phyloP scores from a whole-genome alignment of 148 eudicot genomes.

The Nyssa sinensis region DNA sequence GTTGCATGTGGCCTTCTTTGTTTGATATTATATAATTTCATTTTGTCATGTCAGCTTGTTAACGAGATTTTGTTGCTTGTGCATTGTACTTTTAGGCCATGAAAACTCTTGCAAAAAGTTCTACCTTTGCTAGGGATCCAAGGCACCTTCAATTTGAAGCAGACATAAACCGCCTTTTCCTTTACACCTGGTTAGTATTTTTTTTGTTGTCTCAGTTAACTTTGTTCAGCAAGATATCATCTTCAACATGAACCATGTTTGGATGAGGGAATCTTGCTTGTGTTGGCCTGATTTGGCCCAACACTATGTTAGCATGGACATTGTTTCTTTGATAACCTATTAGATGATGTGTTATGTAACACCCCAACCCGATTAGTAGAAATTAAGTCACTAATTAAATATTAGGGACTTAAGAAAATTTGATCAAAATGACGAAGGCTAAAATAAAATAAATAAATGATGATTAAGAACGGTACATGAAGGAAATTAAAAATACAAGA shows the following conservation, averaged over 20 bases:
- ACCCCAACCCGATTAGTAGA: no score
- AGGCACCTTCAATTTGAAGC: conserved; percentile 90
- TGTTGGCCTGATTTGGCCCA: neutral
- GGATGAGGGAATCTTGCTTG: neutral
- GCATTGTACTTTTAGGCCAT: conserved; percentile 53
- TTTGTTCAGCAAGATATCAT: neutral
- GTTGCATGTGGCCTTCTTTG: neutral
- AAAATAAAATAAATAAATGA: no score
- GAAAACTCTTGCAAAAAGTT: conserved; percentile 78
- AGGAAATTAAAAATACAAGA: no score
- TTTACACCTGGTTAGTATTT: conserved; percentile 68
- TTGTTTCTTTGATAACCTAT: neutral
- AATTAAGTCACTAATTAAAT: no score
- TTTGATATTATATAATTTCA: neutral
- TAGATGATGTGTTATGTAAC: no score
- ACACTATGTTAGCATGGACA: neutral
- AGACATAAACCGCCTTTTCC: conserved; percentile 84
- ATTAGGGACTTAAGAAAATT: no score
- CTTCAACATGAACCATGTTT: neutral
- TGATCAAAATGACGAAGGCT: no score
- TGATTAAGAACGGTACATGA: no score
- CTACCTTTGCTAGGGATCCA: conserved; percentile 77
- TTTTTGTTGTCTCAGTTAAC: neutral
- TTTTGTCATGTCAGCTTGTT: neutral
- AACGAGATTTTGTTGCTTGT: conserved; percentile 3